These are phyloP conservation scores for Gillenia trifoliata DNA, from an alignment of 306 rosid species.

Conservation along the genomic window DNA sequence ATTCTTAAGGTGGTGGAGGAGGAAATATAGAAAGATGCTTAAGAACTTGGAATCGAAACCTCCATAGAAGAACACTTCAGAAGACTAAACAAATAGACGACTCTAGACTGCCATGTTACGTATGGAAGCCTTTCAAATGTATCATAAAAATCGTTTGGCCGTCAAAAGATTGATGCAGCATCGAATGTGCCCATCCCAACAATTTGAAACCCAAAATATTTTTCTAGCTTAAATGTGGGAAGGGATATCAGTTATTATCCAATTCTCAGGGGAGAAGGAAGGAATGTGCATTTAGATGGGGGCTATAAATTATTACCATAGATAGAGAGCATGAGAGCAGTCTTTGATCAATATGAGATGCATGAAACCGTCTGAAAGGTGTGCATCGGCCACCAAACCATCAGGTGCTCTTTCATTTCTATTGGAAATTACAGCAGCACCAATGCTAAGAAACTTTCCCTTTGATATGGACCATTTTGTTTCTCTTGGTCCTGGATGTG, in stretches of 20 bases:
- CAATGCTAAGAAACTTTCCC: conserved; percentile 79
- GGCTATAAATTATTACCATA: conserved; percentile 45
- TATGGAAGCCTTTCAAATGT: neutral
- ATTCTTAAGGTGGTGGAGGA: neutral
- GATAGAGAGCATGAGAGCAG: conserved; percentile 75
- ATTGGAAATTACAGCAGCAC: conserved; percentile 87
- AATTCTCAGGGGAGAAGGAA: neutral
- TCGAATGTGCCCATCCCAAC: neutral
- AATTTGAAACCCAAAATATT: neutral
- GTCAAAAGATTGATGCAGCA: neutral
- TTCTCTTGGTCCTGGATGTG: conserved; percentile 43
- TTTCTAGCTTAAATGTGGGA: neutral
- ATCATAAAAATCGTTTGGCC: neutral
- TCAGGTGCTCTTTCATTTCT: conserved; percentile 93
- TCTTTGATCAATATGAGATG: conserved; percentile 80
- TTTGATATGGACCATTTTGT: conserved; percentile 65
- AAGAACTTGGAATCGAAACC: neutral
- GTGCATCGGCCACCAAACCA: conserved; percentile 95
- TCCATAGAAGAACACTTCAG: neutral
- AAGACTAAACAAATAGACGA: neutral
- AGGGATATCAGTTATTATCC: no score
- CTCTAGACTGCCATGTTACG: neutral
- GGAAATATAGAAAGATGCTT: neutral
- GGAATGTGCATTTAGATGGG: conserved; percentile 1
- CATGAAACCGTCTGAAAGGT: conserved; percentile 90